Evolutionary conservation across 2,329 filamentous ascomycete genomes (phyloP), one percentile per base, ranked within the genome.

Genomic region (Beauveria sp.): DNA sequence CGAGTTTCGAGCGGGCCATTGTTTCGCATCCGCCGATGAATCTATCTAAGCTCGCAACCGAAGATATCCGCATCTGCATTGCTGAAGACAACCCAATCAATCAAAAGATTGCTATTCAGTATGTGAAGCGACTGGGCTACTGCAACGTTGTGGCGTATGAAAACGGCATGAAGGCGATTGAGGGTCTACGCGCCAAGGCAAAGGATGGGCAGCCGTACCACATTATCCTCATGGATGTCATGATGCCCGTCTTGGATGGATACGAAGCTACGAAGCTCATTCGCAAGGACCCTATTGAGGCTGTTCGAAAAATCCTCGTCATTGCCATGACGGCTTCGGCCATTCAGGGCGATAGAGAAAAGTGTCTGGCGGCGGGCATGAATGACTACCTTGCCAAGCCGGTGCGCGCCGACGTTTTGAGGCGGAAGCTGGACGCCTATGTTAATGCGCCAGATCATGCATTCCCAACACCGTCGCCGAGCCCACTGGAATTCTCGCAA

Each of bases 291-390:
- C 73, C 84, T 0, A 83, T 91, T 62, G 87, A 91, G 42, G 83
- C 84, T 8, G 91, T 98, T 12, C 83, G 90, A 58, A 87, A 90
- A 65, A 85, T 96, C 1, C 79, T 97, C n/a, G 90, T 98, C 54
- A 97, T 98, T 67, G 93, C 93, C 60, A 97, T 98, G 93, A 98
- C 93, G 1, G 93, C 93, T 1, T 93, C 88, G 28, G 93, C 93
- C 3, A 98, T 98, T 64, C 90, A 95, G 71, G 93, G 93, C 20
- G 93, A 98, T 71, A 83, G 93, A 53, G 93, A 98, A 72, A 97
- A 96, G 75, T 97, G 93, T 67, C 78, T 97, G n/a, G 91, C 92
- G 55, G 91, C 91, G 1, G 93, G 93, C 50, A 98, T 98, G 93
- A 96, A 97, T 73, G 95, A 97, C 70, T 98, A 97, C 69, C 83